Evolutionary conservation across 805 yeast genomes (phyloP), one percentile per base, ranked within the genome.

Genomic region (Kodamaea jinghongensis): DNA sequence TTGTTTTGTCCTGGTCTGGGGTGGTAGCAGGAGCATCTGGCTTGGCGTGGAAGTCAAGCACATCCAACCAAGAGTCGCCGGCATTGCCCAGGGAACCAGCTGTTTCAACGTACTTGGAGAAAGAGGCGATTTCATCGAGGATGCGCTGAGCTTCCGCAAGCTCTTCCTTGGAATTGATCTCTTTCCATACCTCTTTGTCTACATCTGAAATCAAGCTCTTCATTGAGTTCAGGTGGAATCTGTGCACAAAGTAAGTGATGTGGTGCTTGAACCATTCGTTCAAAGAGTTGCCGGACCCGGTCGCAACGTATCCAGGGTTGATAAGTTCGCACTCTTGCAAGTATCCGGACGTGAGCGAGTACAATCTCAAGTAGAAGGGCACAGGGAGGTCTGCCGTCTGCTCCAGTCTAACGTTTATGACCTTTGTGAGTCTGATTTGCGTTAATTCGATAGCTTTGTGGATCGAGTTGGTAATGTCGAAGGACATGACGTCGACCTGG

Each of bases 311-410:
- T 0, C 95, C 96, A 4, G 74, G 74, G 39, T 88, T 80, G 4
- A 90, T 75, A 10, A 79, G 70, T 58, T 93, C 98, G 58, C 96
- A 86, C 54, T 88, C 96, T 34, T 76, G 77, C 30, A 89, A 67
- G 55, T 90, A 90, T 15, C 82, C 69, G 0, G 82, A 76, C 41
- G 81, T 78, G 10, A 85, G 65, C 2, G 83, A 69, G 58, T 80
- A 87, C 37, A 87, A 73, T 43, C 79, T 67, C 34, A 86, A 53
- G 61, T 89, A 90, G 47, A 73, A 76, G n/a, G 74, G 73, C 6
- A 78, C 67, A 2, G 82, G 60, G 15, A 81, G 58, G 28, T 69
- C 72, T 0, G 86, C 75, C 10, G 78, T 79, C 46, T 84, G 78
- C 31, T 83, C 88, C 54, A 82, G 78, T 46, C 98, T 73, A 5